Conservation (phyloP, 225 moss, liverwort and hornwort species). For the Bryoerythrophyllum caledonicum region DNA sequence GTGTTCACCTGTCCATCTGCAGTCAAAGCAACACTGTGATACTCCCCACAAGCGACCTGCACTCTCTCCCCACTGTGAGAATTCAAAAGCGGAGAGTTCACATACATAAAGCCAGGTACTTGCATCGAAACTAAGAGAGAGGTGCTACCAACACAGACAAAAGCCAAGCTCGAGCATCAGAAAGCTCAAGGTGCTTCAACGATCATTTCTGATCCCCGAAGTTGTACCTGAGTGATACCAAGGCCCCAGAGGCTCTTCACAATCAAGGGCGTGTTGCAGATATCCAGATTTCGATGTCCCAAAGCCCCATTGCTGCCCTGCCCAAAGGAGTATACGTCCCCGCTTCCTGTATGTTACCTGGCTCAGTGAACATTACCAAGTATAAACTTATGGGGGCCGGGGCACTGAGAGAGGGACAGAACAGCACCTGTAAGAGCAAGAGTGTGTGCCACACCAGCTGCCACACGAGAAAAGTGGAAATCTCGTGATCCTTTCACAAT, state of each 20-base stretch:
- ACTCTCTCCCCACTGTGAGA: slow-evolving; percentile 6
- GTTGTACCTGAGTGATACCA: slow-evolving; percentile 67
- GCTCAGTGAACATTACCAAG: slow-evolving; percentile 10
- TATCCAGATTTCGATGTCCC: slow-evolving; percentile 61
- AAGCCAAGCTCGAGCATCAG: background rate
- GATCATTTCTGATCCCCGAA: background rate
- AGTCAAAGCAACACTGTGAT: slow-evolving; percentile 67
- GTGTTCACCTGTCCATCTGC: slow-evolving; percentile 65
- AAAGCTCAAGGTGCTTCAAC: background rate
- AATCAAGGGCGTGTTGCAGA: slow-evolving; percentile 55
- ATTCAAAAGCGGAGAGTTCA: background rate
- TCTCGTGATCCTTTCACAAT: slow-evolving; percentile 74
- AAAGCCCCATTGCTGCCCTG: slow-evolving; percentile 66
- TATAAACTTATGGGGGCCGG: background rate
- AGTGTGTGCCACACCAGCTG: slow-evolving; percentile 72
- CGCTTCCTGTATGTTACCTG: slow-evolving; percentile 55
- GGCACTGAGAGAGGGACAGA: background rate
- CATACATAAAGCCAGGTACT: background rate
- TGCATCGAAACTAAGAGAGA: background rate
- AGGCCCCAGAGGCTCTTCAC: slow-evolving; percentile 69
- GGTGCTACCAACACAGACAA: background rate
- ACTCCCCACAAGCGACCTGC: slow-evolving; percentile 81
- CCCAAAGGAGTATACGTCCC: slow-evolving; percentile 77
- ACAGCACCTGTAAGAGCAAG: slow-evolving; percentile 67
- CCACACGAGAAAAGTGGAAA: slow-evolving; percentile 66